Conservation (phyloP, 331 rosid species). For the Malus hybrid region DNA sequence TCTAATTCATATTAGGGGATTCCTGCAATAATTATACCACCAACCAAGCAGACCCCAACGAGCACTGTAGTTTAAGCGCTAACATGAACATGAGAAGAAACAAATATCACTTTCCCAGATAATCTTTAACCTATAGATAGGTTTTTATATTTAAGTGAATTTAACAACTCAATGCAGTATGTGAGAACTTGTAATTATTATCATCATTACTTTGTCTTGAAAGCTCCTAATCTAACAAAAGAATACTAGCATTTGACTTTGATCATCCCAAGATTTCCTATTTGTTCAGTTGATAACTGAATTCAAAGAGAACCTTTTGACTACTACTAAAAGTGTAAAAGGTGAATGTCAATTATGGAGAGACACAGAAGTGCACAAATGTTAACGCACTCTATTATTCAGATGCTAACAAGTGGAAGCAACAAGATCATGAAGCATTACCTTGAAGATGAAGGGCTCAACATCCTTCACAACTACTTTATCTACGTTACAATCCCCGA, state of each 20-base stretch:
- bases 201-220: not conserved
- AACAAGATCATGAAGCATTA: conserved; percentile 21
- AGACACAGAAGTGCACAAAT: not conserved
- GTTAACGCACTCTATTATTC: conserved; percentile 2
- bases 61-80: not conserved
- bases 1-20: not conserved
- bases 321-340: not conserved
- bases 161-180: not conserved
- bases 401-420: not conserved
- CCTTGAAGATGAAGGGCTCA: conserved; percentile 89
- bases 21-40: not conserved
- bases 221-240: not conserved
- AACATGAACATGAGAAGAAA: not conserved
- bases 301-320: not conserved
- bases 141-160: not conserved
- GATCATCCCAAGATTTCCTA: not conserved
- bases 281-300: not conserved
- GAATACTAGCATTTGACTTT: not conserved
- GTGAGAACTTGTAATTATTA: not conserved
- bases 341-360: not conserved
- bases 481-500: conserved; percentile 60
- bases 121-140: not conserved
- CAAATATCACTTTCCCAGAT: not conserved
- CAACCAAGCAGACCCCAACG: not conserved
- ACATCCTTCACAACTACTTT: conserved; percentile 68